A percentile compares a stretch with the other conserved stretches of the same genome.
These are phyloP conservation scores for Dactylellina drechsleri DNA, from an alignment of 2,329 filamentous ascomycete species.

Conservation along the genomic window DNA sequence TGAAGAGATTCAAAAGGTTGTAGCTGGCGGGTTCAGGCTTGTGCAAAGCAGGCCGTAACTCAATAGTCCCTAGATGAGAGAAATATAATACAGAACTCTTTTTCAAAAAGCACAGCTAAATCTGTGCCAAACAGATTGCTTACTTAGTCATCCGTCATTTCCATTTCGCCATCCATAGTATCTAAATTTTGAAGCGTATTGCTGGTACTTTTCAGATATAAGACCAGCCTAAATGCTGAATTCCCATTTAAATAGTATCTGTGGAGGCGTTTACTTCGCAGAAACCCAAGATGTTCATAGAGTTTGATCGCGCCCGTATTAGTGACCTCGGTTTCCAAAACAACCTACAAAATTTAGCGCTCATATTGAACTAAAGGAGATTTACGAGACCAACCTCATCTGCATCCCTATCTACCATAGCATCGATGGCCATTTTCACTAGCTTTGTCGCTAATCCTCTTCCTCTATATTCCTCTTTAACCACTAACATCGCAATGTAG, in stretches of 20 bases:
- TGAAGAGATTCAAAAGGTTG: constrained; percentile 82
- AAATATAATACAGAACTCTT: too few species aligned
- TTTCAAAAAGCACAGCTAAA: too few species aligned
- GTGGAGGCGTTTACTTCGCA: constrained; percentile 90
- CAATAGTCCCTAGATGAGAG: constrained; percentile 60
- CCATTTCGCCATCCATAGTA: constrained; percentile 37
- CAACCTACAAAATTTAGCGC: constrained; percentile 67
- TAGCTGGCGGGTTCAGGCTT: constrained; percentile 79
- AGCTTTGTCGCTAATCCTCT: constrained; percentile 84
- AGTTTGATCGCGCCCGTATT: constrained; percentile 89
- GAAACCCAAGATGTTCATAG: constrained; percentile 90
- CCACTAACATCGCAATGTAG: constrained; percentile 99
- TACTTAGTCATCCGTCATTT: constrained; percentile 46
- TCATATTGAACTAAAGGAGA: constrained; percentile 1
- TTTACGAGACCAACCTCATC: constrained; percentile 72
- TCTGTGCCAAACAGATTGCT: too few species aligned
- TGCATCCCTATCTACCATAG: constrained; percentile 83
- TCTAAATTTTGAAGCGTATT: constrained; percentile 3
- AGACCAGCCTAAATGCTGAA: constrained; percentile 86
- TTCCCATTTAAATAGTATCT: constrained; percentile 97
- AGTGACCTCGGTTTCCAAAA: constrained; percentile 93
- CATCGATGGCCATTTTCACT: constrained; percentile 88
- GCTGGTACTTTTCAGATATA: constrained; percentile 73
- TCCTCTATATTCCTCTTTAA: constrained; percentile 80
- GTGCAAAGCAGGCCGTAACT: constrained; percentile 67